Percentiles rank a stretch among this genome's conserved stretches.
phyloP scores from a whole-genome alignment of 2,329 filamentous ascomycete species.

The Westerdykella sp. region DNA sequence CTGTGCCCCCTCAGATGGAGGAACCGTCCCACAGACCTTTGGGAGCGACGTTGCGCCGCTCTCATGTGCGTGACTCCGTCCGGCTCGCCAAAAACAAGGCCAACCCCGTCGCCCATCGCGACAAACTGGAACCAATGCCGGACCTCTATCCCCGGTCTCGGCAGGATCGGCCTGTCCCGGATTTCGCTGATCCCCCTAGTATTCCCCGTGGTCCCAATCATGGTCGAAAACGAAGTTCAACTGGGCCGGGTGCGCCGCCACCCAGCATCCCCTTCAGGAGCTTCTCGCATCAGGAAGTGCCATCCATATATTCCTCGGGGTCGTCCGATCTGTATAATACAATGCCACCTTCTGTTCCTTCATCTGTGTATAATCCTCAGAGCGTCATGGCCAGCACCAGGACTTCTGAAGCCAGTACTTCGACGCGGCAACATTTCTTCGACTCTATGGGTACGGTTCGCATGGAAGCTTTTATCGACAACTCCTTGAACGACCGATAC shows the following conservation, averaged over 20 bases:
- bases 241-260: conserved; percentile 65
- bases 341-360: conserved; percentile 32
- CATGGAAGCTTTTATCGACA: conserved; percentile 92
- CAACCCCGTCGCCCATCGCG: conserved; percentile 31
- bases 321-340: conserved; percentile 34
- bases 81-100: conserved; percentile 71
- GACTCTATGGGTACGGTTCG: conserved; percentile 82
- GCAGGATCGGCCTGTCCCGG: conserved; percentile 44
- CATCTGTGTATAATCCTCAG: conserved; percentile 37
- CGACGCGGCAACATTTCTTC: conserved; percentile 59
- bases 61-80: conserved; percentile 79
- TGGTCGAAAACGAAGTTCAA: conserved; percentile 83
- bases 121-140: conserved; percentile 23
- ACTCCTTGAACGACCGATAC: conserved; percentile 23
- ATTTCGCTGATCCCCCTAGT: conserved; percentile 64
- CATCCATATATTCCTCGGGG: conserved; percentile 36
- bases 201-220: conserved; percentile 67
- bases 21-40: conserved; percentile 31
- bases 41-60: conserved; percentile 43
- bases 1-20: conserved; percentile 22
- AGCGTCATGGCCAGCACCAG: conserved; percentile 43
- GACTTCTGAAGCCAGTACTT: conserved; percentile 47
- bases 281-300: conserved; percentile 55
- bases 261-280: conserved; percentile 66
- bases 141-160: conserved; percentile 24